Conservation (phyloP, 1,284 basidiomycete genomes). For the Wolfiporia cocos region DNA sequence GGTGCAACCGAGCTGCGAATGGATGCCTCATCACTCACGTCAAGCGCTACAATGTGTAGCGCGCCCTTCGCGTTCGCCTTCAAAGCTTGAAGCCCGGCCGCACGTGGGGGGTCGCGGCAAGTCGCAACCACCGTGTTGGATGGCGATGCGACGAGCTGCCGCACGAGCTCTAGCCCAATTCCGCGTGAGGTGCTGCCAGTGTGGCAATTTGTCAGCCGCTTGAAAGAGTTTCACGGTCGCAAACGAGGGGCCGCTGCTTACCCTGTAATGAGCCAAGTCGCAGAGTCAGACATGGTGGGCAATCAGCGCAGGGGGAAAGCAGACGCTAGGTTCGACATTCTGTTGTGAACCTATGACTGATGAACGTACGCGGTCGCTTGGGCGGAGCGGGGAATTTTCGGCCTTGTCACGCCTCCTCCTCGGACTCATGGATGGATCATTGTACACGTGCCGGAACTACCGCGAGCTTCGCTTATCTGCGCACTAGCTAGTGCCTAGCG, state of each 20-base stretch:
- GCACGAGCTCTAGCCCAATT: conserved; percentile 33
- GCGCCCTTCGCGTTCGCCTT: conserved; percentile 17
- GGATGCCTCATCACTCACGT: conserved; percentile 24
- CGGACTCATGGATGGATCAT: too few species aligned
- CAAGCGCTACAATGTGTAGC: conserved; percentile 30
- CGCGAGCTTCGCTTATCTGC: too few species aligned
- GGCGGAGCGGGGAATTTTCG: too few species aligned
- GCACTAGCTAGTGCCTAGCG: too few species aligned
- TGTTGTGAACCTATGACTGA: too few species aligned
- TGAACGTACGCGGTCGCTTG: too few species aligned
- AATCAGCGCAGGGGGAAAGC: too few species aligned
- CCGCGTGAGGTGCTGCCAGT: conserved; percentile 29
- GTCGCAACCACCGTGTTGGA: conserved; percentile 33
- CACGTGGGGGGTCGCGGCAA: conserved; percentile 28
- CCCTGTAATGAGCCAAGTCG: conserved; percentile 6
- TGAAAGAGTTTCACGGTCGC: neutral
- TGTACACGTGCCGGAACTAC: too few species aligned
- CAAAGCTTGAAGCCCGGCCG: conserved; percentile 24
- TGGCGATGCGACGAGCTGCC: conserved; percentile 27
- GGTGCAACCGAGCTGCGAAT: conserved; percentile 22
- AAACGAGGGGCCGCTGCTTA: neutral
- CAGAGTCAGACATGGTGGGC: conserved; percentile 1
- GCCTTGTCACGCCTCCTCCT: too few species aligned
- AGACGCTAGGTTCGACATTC: too few species aligned
- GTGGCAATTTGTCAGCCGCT: neutral